phyloP scores from a whole-genome alignment of 164 flowering plant species.

The Echeveria elegans region DNA sequence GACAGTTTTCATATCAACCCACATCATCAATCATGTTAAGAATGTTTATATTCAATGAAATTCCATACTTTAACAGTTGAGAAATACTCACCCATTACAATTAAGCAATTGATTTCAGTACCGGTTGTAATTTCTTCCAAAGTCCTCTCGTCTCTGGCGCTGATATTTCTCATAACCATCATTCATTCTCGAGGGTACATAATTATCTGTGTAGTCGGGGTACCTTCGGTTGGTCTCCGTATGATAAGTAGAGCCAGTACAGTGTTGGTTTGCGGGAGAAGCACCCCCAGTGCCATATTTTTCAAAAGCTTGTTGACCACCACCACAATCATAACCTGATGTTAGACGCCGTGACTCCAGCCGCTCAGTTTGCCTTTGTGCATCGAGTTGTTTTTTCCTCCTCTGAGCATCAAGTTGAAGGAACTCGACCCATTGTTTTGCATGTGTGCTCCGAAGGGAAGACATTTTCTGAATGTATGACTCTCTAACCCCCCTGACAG shows the following conservation, averaged over 20 bases:
- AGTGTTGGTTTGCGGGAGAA: constrained; percentile 34
- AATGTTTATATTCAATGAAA: neutral
- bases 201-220: constrained; percentile 40
- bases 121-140: constrained; percentile 63
- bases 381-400: constrained; percentile 45
- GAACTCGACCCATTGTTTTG: constrained; percentile 89
- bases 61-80: constrained; percentile 13
- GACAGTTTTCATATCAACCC: neutral
- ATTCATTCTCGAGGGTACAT: constrained; percentile 49
- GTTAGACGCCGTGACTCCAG: constrained; percentile 36
- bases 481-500: constrained; percentile 69
- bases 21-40: neutral
- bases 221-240: constrained; percentile 58
- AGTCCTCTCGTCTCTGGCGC: constrained; percentile 65
- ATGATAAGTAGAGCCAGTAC: constrained; percentile 34
- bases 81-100: constrained; percentile 42
- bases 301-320: constrained; percentile 47
- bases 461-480: constrained; percentile 63
- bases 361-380: constrained; percentile 52
- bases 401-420: constrained; percentile 58
- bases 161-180: constrained; percentile 54
- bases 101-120: constrained; percentile 26
- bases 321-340: constrained; percentile 51
- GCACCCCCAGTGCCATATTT: constrained; percentile 34
- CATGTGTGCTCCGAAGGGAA: constrained; percentile 47